Base-by-base conservation (phyloP, 2,329 filamentous ascomycete genomes). In the Plectosphaerella cucumerina region DNA sequence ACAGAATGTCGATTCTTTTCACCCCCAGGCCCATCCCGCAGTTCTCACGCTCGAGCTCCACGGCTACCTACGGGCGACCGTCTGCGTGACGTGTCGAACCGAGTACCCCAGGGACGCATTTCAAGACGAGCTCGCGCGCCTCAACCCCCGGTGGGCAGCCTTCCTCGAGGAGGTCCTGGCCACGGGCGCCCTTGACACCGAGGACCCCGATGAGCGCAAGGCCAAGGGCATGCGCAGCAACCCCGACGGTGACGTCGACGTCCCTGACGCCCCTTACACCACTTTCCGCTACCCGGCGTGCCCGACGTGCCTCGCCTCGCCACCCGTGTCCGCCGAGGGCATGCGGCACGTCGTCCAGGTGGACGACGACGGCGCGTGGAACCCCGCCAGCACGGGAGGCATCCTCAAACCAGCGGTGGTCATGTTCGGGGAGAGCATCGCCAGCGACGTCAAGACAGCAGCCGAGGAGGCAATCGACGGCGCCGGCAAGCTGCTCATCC, bases 1-100 rank as follows among this genome's bases (percentile, higher is more conserved):
- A 39, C 94, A 99, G 66, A 97, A 97, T 64, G 94, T 99, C 48
- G 94, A 99, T 70, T 96, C 91, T 3, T 96, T 99, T 65, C 94
- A 99, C 68, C 76, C 80, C 3, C 72, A 72, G 53, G 87, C 90
- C 1, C 92, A 97, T 67, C 89, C 91, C 0, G 65, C 75, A 10
- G 70, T 92, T 42, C 79, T 82, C 6, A 94, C 89, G 10, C 74
- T 95, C 44, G 93, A 97, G 69, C 78, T 99, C 47, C 94, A 99
- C 67, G 94, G 94, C 58, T 96, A 94, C 68, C 77, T 99, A 46
- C 82, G 92, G 57, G 83, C 86, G 26, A 80, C 91, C 26, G 80
- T 91, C 48, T 99, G 94, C 71, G 81, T 87, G 12, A 89, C 83
- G 59, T 99, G 94, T 70, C 78, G 76, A 49, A 82, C 78, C 49